A percentile compares a stretch with the other conserved stretches of the same genome.
phyloP scores from a whole-genome alignment of 1,284 basidiomycete species.

The Cryptococcus jaspeensis region DNA sequence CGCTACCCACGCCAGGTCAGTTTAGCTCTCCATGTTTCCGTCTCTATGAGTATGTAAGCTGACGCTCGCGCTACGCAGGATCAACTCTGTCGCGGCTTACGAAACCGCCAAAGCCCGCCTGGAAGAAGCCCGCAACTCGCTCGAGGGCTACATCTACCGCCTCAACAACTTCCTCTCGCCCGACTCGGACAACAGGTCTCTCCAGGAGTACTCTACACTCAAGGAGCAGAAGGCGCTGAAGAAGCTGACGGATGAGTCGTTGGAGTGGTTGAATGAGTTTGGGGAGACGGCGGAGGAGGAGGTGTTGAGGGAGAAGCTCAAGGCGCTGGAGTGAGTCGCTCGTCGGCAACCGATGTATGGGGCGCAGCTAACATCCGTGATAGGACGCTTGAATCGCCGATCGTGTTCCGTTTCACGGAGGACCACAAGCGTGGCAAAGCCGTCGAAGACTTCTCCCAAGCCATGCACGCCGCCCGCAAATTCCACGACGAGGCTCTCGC shows the following conservation, averaged over 20 bases:
- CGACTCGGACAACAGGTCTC: constrained; percentile 61
- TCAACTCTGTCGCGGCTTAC: constrained; percentile 73
- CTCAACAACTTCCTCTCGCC: constrained; percentile 77
- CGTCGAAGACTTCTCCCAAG: constrained; percentile 65
- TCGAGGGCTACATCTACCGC: constrained; percentile 90
- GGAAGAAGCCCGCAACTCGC: constrained; percentile 86
- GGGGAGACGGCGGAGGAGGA: constrained; percentile 79
- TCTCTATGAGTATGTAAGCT: neutral
- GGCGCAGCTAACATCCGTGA: neutral
- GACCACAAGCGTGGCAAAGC: constrained; percentile 68
- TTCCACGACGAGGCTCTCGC: constrained; percentile 76
- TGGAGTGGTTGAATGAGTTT: constrained; percentile 78
- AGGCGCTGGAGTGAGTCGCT: constrained; percentile 69
- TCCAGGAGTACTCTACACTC: constrained; percentile 73
- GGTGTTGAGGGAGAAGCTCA: constrained; percentile 69
- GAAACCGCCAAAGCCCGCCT: constrained; percentile 73
- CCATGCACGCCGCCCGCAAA: constrained; percentile 59
- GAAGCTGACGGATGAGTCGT: constrained; percentile 66
- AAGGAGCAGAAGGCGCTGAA: constrained; percentile 67
- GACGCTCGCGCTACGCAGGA: constrained; percentile 54
- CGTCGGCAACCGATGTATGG: neutral
- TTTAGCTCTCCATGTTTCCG: neutral
- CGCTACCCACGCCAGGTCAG: constrained; percentile 64
- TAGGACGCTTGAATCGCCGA: constrained; percentile 62
- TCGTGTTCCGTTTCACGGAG: constrained; percentile 82